Base-by-base conservation (phyloP, 2,329 filamentous ascomycete genomes). In the Neonectria faginata region DNA sequence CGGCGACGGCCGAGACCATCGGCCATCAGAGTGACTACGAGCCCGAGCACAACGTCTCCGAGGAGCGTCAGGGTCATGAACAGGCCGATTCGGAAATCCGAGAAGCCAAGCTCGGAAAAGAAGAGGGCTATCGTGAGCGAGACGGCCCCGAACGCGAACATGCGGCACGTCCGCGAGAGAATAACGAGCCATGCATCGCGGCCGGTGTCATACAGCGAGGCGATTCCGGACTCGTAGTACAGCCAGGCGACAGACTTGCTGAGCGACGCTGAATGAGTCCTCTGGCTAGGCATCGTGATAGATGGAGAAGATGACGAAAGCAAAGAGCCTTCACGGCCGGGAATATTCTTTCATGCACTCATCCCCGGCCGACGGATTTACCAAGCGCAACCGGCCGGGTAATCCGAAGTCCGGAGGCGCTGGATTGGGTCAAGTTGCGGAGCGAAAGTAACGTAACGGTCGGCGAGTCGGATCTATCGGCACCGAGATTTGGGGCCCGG, bases 51-150 rank as follows among this genome's bases (percentile, higher is more conserved):
- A 1, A 90, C 87, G 76, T 91, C 88, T 12, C 88, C 88, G 2
- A 84, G 73, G 14, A 90, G 80, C 0, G 88, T 91, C 41, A 90
- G 76, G 0, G 85, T 89, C 87, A 91, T 89, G 70, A 91, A 90
- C 7, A 90, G 73, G 6, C 88, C 88, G 63, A 90, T 90, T 22
- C 81, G 82, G 27, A 84, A 79, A 73, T 90, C 88, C 0, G 86
- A 81, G 58, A 89, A 83, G 0, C 79, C 77, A 12, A 90, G 76
- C 20, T 84, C 82, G 7, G 85, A 83, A 55, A 91, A 84, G 73
- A 89, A 90, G 16, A 88, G 84, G 11, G 86, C 88, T 48, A 91
- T 80, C 56, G 89, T 86, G 48, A 91, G 80, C 0, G 87, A 85
- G 20, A 84, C 85, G 59, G 85, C 85, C 52, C 88, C 88, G 66